Conservation (phyloP, 148 eudicot species). For the Nepenthes mirabilis region DNA sequence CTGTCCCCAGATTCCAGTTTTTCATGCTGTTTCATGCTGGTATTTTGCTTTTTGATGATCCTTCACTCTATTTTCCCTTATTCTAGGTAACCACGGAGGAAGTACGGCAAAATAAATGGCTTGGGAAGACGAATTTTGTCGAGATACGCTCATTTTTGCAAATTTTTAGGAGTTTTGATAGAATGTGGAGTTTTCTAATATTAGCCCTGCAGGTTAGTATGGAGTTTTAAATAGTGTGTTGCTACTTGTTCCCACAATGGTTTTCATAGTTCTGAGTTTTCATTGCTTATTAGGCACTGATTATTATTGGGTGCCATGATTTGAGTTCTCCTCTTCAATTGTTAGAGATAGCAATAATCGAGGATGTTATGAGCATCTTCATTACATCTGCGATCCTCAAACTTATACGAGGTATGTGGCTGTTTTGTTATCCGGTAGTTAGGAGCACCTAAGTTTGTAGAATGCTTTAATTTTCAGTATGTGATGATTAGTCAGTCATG, state of each 20-base stretch:
- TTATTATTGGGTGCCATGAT: slow-evolving; percentile 82
- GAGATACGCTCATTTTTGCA: slow-evolving; percentile 92
- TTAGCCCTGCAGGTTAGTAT: slow-evolving; percentile 72
- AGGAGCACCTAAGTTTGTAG: too few species aligned
- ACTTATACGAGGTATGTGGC: slow-evolving; percentile 52
- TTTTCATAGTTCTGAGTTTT: slow-evolving; percentile 3
- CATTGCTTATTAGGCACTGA: slow-evolving; percentile 55
- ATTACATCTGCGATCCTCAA: slow-evolving; percentile 84
- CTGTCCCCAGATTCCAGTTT: too few species aligned
- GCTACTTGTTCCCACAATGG: background rate
- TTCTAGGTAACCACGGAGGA: slow-evolving; percentile 27
- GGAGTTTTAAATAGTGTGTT: background rate
- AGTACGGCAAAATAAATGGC: slow-evolving; percentile 37
- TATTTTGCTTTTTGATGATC: too few species aligned
- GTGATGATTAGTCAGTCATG: background rate
- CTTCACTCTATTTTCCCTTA: background rate
- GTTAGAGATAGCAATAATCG: slow-evolving; percentile 61
- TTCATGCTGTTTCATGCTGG: too few species aligned
- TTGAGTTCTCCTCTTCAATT: slow-evolving; percentile 73
- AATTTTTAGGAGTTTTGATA: slow-evolving; percentile 86
- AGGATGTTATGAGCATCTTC: slow-evolving; percentile 91
- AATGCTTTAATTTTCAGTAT: background rate
- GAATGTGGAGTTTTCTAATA: slow-evolving; percentile 91
- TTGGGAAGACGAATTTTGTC: slow-evolving; percentile 91
- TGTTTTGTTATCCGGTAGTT: background rate